Conservation (phyloP, 208 protist genomes). For the Borovskyia barvae region DNA sequence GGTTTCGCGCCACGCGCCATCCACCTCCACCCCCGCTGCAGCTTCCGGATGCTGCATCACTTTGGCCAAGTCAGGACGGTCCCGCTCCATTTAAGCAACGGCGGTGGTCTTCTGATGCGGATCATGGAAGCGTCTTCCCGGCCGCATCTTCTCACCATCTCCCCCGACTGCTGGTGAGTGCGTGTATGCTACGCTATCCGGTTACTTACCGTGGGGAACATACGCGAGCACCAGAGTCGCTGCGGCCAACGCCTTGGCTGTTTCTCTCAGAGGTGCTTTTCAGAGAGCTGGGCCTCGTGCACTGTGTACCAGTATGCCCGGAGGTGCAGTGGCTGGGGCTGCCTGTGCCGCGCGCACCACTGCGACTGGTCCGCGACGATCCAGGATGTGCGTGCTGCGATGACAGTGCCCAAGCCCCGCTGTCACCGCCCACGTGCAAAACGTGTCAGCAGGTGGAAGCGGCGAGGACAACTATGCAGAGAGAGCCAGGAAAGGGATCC, state of each 20-base stretch:
- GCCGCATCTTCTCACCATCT: too few species aligned
- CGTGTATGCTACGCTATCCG: slow-evolving; percentile 58
- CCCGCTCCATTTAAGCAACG: too few species aligned
- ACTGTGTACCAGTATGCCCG: slow-evolving; percentile 68
- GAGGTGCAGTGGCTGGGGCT: slow-evolving; percentile 75
- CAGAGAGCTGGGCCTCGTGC: slow-evolving; percentile 21
- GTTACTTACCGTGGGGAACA: slow-evolving; percentile 49
- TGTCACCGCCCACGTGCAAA: too few species aligned
- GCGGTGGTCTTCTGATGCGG: too few species aligned
- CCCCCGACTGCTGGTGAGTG: slow-evolving; percentile 62
- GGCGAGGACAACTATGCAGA: too few species aligned
- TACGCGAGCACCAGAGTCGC: background rate
- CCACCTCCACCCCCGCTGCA: slow-evolving; percentile 8
- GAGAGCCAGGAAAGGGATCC: too few species aligned
- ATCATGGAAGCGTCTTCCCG: too few species aligned
- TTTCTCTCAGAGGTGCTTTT: slow-evolving; percentile 52
- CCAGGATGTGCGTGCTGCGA: background rate
- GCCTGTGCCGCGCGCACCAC: slow-evolving; percentile 45
- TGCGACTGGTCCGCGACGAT: slow-evolving; percentile 30
- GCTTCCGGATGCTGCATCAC: background rate
- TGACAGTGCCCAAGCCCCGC: background rate
- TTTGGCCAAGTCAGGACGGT: background rate
- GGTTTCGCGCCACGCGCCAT: slow-evolving; percentile 15
- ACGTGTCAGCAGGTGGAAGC: background rate
- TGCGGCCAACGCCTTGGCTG: slow-evolving; percentile 21